Evolutionary conservation across 139 green algal genomes (phyloP), one percentile per base, ranked within the genome.

Genomic region (Trebouxia sp.): DNA sequence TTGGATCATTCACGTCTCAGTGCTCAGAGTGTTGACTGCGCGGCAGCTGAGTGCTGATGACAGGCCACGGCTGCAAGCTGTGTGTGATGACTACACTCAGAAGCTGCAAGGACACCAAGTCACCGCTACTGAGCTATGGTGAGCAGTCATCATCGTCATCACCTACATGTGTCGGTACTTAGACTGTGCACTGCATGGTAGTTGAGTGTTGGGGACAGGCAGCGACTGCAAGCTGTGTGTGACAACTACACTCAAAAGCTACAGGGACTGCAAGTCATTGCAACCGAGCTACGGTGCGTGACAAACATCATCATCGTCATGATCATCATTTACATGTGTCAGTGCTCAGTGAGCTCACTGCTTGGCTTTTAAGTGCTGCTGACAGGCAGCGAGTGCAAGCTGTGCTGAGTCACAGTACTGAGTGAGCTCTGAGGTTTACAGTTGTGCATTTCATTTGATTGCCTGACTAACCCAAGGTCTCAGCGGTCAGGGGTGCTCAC

Each of bases 1-100:
- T 10, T 35, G 43, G 62, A 72, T 72, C 37, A 35, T 72, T 32
- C 62, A 72, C 28, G 62, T 72, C 12, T 72, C 62, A 42, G 62
- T 72, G 17, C 35, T 72, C 12, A 72, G 62, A 22, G 32, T 72
- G 11, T n/a, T 72, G 7, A 72, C 62, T 45, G 62, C 62, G 42
- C 28, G 43, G 62, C 62, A 72, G 62, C 32, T 72, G n/a, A 45
- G 62, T 24, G 26, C 1, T 43, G 8, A 72, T 42, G 32, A 72
- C 11, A 72, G 32, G 14, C 62, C 11, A 5, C 9, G 12, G 3
- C 6, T 72, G 37, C 62, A 72, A 35, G 62, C 62, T 43, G 14
- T 72, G 14, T 72, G 62, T n/a, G 35, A 43, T 41, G 62, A 39
- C 3, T 45, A 42, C 20, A 43, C 62, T 24, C 0, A 14, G 0